Conservation (phyloP, 352 stramenopile species). For the Globisporangium acanthophoron region DNA sequence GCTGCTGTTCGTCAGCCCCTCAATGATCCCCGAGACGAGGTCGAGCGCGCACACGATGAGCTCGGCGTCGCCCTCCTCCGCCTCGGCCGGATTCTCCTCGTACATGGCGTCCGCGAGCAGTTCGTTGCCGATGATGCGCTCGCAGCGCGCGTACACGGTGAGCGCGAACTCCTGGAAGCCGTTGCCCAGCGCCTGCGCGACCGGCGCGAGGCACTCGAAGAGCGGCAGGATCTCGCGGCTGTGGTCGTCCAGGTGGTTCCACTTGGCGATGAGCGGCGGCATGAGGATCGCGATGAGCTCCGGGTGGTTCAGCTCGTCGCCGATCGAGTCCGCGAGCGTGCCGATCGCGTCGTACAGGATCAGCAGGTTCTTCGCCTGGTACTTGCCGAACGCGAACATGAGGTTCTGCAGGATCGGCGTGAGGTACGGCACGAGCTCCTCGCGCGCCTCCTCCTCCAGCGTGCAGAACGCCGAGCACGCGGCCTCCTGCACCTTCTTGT, state of each 20-base stretch:
- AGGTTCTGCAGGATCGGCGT: conserved; percentile 90
- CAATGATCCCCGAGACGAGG: conserved; percentile 86
- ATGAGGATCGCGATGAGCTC: conserved; percentile 91
- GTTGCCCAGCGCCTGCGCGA: conserved; percentile 76
- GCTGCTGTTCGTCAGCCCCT: conserved; percentile 75
- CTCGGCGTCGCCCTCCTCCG: conserved; percentile 85
- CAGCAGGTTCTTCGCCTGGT: conserved; percentile 92
- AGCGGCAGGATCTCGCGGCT: conserved; percentile 81
- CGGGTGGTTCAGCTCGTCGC: conserved; percentile 88
- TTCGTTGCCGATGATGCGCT: conserved; percentile 82
- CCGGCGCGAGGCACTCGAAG: conserved; percentile 87
- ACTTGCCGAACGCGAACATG: conserved; percentile 91
- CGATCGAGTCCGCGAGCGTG: conserved; percentile 93
- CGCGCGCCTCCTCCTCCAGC: conserved; percentile 90
- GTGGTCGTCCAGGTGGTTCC: conserved; percentile 78
- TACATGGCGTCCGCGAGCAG: conserved; percentile 76
- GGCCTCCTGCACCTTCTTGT: conserved; percentile 95
- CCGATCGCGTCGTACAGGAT: conserved; percentile 96
- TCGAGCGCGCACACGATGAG: conserved; percentile 88
- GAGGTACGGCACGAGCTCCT: conserved; percentile 92
- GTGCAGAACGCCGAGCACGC: conserved; percentile 93
- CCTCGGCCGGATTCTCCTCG: conserved; percentile 70
- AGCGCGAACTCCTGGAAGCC: conserved; percentile 87
- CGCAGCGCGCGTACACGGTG: conserved; percentile 74
- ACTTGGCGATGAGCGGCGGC: conserved; percentile 91